A percentile compares a stretch with the other conserved stretches of the same genome.
These are phyloP conservation scores for Fusarium zealandicum DNA, from an alignment of 2,329 filamentous ascomycete species.

Conservation along the genomic window DNA sequence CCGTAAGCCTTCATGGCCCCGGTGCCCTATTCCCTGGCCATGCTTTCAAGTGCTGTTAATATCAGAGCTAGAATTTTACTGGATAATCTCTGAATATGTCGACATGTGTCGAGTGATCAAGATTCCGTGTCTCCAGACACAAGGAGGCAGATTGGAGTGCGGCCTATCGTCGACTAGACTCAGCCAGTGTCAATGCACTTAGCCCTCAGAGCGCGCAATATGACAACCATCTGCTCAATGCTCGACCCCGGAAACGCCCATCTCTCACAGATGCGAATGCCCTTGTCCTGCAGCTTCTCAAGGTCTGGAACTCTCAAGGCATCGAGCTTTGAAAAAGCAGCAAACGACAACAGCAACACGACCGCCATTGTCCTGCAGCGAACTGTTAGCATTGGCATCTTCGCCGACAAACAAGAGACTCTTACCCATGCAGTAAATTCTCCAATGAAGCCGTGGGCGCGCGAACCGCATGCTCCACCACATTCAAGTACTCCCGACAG, in stretches of 20 bases:
- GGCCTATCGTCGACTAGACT: conserved; percentile 21
- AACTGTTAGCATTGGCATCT: not conserved
- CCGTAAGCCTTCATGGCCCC: conserved; percentile 50
- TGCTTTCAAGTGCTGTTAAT: too few species aligned
- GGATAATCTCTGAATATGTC: too few species aligned
- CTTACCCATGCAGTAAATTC: conserved; percentile 30
- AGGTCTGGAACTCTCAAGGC: conserved; percentile 25
- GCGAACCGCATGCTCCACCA: conserved; percentile 24
- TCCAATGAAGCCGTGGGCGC: conserved; percentile 22
- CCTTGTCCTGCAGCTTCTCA: conserved; percentile 29
- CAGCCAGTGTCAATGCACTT: conserved; percentile 31
- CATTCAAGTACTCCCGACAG: conserved; percentile 21
- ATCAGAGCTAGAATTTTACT: too few species aligned
- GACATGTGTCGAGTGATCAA: conserved; percentile 47
- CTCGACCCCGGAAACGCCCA: conserved; percentile 33
- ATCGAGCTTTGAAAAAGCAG: conserved; percentile 25
- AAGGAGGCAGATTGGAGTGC: conserved; percentile 8
- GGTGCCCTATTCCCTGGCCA: conserved; percentile 48
- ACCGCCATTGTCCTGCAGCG: conserved; percentile 25
- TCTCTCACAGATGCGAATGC: conserved; percentile 28
- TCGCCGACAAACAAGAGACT: accelerated
- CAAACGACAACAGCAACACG: conserved; percentile 25
- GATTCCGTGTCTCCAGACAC: conserved; percentile 31
- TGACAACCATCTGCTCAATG: conserved; percentile 35
- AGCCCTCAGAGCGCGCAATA: conserved; percentile 26